Evolutionary conservation across 2,329 filamentous ascomycete species (phyloP), one percentile per base, ranked within the genome.

Genomic region (Xylaria sp.): DNA sequence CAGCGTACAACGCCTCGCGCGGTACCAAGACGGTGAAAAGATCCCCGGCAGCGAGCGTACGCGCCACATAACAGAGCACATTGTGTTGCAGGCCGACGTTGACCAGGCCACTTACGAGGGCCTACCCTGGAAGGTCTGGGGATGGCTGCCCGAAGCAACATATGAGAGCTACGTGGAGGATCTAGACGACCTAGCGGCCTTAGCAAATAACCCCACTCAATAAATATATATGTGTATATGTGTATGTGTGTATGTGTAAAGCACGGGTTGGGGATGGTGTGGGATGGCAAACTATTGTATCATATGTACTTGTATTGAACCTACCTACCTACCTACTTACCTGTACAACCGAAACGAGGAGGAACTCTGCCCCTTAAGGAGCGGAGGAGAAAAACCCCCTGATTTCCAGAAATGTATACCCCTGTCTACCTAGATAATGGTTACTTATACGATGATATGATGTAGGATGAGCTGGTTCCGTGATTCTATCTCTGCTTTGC

Each of bases 41-140:
- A 66, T 83, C 7, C 71, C 75, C 1, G 79, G 78, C 2, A 76
- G 72, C 55, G 75, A 77, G 41, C 77, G 78, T 64, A 74, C 79
- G 59, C 79, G 81, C 63, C 73, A 82, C 45, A 77, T 86, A 61
- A 69, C 78, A 1, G 88, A 91, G 74, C 84, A 90, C 64, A 59
- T 91, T 4, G 85, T 89, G 38, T 60, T 91, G 42, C 82, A 84
- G 65, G 66, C 77, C 22, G 52, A 70, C 24, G 58, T 81, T 40
- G 72, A 78, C 65, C 73, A 71, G 43, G 70, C 66, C 49, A 82
- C 80, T 18, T 81, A 74, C 60, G 67, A 74, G 65, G 69, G 77
- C 51, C 72, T 69, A 22, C 74, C 78, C 2, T 91, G 88, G 88
- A 78, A 76, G 66, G 70, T 90, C 46, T 88, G 86, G 81, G 87